Evolutionary conservation across 2,329 filamentous ascomycete genomes (phyloP), one percentile per base, ranked within the genome.

Genomic region (Nothopassalora personata): DNA sequence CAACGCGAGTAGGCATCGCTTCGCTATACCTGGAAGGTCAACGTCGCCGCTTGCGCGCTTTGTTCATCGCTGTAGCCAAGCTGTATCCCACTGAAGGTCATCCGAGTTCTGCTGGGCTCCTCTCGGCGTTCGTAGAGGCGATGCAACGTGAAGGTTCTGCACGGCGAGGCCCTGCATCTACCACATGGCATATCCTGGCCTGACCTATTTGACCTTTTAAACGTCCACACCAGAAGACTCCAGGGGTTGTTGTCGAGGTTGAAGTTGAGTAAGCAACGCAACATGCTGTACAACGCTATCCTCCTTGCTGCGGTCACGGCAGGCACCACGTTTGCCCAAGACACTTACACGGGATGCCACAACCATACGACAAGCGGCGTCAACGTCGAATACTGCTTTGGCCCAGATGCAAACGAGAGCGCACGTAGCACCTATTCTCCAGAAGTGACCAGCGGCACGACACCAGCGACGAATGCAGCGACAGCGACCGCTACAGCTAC

Each of bases 281-380:
- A 34, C 23, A 62, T 64, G 62, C 52, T 60, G 28, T 39, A 46
- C 11, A 62, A 49, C 28, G 45, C 53, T 23, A 8, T 58, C 27
- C 28, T 58, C 10, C n/a, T 53, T 31, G 47, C 31, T 18, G 19
- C 47, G 8, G 36, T 60, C 30, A 49, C 50, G 19, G n/a, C 57
- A 11, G 56, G 46, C 10, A 48, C 53, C 49, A 60, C 53, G 34
- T 43, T 55, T 28, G 60, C 62, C 9, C 63, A 65, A 48, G 63
- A 59, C 10, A 65, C 63, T 45, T 65, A 61, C 51, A 65, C 63
- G 5, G 63, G 61, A 23, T 65, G 63, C 33, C 57, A 61, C 50
- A 65, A 63, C 43, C 50, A 59, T 43, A 60, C 63, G 11, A 53
- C 58, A 19, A 52, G 53, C 30, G 56, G 61, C 4, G 53, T 48